Evolutionary conservation across 2,329 filamentous ascomycete genomes (phyloP).

Genomic region (Trichophyton benhamiae): DNA sequence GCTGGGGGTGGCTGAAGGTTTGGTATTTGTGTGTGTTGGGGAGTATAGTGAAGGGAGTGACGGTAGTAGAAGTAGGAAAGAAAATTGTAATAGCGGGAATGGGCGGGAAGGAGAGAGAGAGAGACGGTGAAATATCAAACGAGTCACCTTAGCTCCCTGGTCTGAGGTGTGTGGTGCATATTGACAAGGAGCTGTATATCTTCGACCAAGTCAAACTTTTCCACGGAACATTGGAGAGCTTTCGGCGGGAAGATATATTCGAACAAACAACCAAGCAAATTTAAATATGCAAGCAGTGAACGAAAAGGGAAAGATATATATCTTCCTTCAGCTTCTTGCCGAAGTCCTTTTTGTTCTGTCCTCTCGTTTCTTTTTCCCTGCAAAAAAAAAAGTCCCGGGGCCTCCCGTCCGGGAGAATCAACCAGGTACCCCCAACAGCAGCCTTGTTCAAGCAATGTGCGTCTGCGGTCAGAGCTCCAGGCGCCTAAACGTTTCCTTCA

Average conservation of each 20-base stretch:
- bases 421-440: background rate
- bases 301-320: background rate
- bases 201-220: background rate
- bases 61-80: background rate
- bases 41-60: background rate
- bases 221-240: background rate
- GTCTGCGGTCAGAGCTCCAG: background rate
- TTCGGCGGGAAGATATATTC: background rate
- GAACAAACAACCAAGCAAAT: background rate
- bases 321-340: background rate
- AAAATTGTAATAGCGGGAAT: background rate
- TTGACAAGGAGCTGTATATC: background rate
- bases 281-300: background rate
- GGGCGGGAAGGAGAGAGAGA: too few relatives aligned
- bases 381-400: background rate
- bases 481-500: background rate
- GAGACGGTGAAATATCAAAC: background rate
- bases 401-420: constrained; percentile 1
- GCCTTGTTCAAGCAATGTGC: background rate
- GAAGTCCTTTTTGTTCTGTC: background rate
- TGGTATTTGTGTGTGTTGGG: background rate
- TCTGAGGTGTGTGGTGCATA: background rate
- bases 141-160: background rate
- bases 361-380: background rate
- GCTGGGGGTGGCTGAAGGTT: background rate